A percentile compares a stretch with the other conserved stretches of the same genome.
These are phyloP conservation scores for Datisca glomerata DNA, from an alignment of 306 rosid species.

Conservation along the genomic window DNA sequence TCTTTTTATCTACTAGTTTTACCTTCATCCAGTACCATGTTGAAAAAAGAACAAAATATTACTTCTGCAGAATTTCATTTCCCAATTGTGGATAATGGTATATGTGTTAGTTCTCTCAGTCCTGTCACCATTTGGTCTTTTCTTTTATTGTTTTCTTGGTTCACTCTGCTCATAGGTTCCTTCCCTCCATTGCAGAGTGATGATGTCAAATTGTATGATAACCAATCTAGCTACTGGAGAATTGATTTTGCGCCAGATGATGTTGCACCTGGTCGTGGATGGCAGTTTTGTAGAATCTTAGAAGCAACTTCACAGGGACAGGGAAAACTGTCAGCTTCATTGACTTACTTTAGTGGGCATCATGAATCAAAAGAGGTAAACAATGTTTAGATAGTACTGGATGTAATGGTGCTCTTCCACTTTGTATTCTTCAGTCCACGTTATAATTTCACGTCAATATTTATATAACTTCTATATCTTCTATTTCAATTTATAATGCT, in stretches of 20 bases:
- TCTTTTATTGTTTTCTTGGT: constrained; percentile 17
- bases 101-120: too few species aligned
- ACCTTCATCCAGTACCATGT: too few species aligned
- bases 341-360: constrained; percentile 43
- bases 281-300: constrained; percentile 53
- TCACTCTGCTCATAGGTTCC: constrained; percentile 16
- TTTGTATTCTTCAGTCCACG: constrained; percentile 2
- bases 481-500: too few species aligned
- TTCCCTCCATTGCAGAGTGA: constrained; percentile 52
- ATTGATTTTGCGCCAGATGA: constrained; percentile 42
- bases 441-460: too few species aligned
- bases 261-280: constrained; percentile 42
- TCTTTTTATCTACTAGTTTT: too few species aligned
- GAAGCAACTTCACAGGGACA: constrained; percentile 62
- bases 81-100: too few species aligned
- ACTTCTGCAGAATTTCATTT: too few species aligned
- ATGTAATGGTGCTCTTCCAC: neutral
- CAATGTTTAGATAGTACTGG: constrained; percentile 7
- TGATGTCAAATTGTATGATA: constrained; percentile 49
- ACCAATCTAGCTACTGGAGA: constrained; percentile 43
- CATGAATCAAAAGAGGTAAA: constrained; percentile 61
- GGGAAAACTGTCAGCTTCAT: constrained; percentile 61
- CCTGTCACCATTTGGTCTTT: constrained; percentile 13
- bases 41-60: too few species aligned
- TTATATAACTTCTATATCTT: too few species aligned